Percentiles rank a stretch among this genome's conserved stretches.
Evolutionary conservation across 768 basidiomycete species (phyloP).

Genomic region (Hortiboletus campestris): DNA sequence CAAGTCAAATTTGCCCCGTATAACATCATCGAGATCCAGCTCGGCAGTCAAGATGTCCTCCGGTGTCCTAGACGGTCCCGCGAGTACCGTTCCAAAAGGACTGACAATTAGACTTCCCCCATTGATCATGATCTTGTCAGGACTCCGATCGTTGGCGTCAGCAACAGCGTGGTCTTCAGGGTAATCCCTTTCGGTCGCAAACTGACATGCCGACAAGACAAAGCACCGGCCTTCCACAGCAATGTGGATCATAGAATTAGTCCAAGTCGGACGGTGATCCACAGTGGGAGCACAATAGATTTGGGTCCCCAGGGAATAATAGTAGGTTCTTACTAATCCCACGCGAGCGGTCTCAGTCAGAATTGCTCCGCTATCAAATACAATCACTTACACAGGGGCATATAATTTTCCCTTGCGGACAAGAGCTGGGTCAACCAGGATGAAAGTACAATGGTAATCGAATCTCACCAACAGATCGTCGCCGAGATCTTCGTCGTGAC

Average conservation of each 20-base stretch:
- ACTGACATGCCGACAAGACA: constrained; percentile 64
- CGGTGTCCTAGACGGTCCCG: constrained; percentile 51
- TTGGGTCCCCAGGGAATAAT: constrained; percentile 58
- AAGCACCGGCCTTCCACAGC: constrained; percentile 70
- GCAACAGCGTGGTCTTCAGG: constrained; percentile 46
- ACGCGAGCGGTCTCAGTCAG: not conserved
- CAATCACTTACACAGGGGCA: constrained; percentile 52
- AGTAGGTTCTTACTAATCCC: constrained; percentile 51
- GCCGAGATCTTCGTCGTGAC: constrained; percentile 50
- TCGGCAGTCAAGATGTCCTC: constrained; percentile 58
- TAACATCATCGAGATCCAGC: constrained; percentile 55
- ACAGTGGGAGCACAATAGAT: constrained; percentile 68
- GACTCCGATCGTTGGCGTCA: constrained; percentile 35
- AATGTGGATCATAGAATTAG: constrained; percentile 57
- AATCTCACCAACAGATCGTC: constrained; percentile 55
- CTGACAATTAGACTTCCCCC: constrained; percentile 62
- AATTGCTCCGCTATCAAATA: not conserved
- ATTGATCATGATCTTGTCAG: constrained; percentile 54
- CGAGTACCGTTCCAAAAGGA: constrained; percentile 56
- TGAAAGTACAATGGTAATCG: too few species aligned
- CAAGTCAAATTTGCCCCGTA: constrained; percentile 60
- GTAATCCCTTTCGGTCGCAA: constrained; percentile 52
- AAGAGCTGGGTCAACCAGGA: not conserved
- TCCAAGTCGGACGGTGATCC: constrained; percentile 57
- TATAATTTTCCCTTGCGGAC: constrained; percentile 64